A percentile compares a stretch with the other conserved stretches of the same genome.
Conservation (phyloP, 2,329 filamentous ascomycete genomes). For the Cryphonectria naterciae region DNA sequence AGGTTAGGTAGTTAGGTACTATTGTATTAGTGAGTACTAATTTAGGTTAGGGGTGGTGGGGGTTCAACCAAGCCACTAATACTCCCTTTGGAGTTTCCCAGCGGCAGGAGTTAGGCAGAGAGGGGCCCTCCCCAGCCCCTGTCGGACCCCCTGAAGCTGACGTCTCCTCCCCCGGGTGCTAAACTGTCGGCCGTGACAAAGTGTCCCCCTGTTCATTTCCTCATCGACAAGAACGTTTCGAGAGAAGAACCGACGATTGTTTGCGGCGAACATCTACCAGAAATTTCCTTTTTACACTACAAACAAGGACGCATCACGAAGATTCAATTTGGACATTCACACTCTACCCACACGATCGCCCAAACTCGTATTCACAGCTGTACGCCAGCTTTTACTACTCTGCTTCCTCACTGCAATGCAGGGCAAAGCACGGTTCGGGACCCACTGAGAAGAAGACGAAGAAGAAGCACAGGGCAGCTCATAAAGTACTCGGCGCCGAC, state of each 20-base stretch:
- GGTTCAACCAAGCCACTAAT: not conserved
- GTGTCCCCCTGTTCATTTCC: conserved; percentile 7
- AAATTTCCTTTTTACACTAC: not conserved
- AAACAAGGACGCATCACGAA: not conserved
- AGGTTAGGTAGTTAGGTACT: not conserved
- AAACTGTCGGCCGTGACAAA: conserved; percentile 10
- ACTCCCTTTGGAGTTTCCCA: not conserved
- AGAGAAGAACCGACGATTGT: not conserved
- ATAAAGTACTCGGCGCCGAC: not conserved
- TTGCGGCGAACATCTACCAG: not conserved
- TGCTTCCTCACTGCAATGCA: not conserved
- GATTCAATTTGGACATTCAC: not conserved
- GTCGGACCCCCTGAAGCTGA: not conserved
- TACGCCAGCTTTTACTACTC: not conserved
- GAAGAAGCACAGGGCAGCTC: conserved; percentile 7
- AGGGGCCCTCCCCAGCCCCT: not conserved
- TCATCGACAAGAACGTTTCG: not conserved
- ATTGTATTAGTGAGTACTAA: no score
- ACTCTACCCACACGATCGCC: not conserved
- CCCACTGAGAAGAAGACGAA: not conserved
- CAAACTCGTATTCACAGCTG: not conserved
- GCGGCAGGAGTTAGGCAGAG: no score
- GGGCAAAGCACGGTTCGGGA: not conserved
- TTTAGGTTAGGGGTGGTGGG: not conserved
- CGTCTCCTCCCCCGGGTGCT: not conserved